phyloP scores from a whole-genome alignment of 345 rosid species.

The Citrus mangshanensis region DNA sequence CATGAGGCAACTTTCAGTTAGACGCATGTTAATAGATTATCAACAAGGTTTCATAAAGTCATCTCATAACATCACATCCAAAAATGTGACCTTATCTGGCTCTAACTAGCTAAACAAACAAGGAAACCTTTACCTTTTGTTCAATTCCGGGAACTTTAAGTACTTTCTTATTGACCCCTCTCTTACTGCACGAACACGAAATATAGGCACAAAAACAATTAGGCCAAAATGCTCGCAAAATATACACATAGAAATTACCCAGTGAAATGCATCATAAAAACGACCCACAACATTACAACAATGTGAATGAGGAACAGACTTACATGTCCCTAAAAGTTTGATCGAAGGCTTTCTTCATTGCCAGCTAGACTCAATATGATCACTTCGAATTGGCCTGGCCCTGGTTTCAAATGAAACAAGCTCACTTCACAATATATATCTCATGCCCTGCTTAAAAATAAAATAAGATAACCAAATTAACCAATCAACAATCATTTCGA shows the following conservation, averaged over 20 bases:
- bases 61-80: not conserved
- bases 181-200: slow-evolving; percentile 54
- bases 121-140: slow-evolving; percentile 58
- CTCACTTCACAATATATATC: slow-evolving; percentile 1
- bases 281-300: not conserved
- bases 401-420: slow-evolving; percentile 3
- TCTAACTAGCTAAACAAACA: not conserved
- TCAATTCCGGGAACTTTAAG: slow-evolving; percentile 95
- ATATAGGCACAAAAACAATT: not conserved
- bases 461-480: not conserved
- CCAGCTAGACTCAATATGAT: slow-evolving; percentile 19
- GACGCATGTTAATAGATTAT: too few species aligned
- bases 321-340: slow-evolving; percentile 95
- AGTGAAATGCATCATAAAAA: not conserved
- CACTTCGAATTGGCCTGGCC: slow-evolving; percentile 4
- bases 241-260: too few species aligned
- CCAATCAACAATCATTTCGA: not conserved
- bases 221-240: not conserved
- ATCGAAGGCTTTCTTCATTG: slow-evolving; percentile 90
- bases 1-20: not conserved
- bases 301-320: slow-evolving; percentile 24
- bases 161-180: slow-evolving; percentile 95
- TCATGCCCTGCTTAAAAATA: not conserved
- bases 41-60: not conserved
- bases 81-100: not conserved